Percentiles rank a stretch among this genome's conserved stretches.
Conservation (phyloP, 2,329 filamentous ascomycete genomes). For the Colletotrichum theobromicola region DNA sequence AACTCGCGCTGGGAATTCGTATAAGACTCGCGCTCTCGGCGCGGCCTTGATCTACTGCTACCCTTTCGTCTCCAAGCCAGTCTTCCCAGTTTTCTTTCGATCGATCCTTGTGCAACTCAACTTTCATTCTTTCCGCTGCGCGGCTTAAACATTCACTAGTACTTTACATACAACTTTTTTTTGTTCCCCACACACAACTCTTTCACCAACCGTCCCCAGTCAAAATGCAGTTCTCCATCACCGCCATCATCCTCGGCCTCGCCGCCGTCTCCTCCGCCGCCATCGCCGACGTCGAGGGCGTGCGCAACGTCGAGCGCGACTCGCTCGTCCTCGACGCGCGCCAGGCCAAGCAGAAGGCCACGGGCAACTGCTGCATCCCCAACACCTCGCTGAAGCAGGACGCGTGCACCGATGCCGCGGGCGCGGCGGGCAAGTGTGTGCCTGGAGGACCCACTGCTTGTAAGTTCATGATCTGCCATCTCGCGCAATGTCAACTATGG, state of each 20-base stretch:
- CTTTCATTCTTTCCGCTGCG: neutral
- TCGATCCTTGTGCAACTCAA: neutral
- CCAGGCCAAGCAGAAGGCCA: slow-evolving; percentile 37
- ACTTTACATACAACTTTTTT: neutral
- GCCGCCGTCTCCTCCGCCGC: slow-evolving; percentile 26
- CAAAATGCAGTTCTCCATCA: slow-evolving; percentile 32
- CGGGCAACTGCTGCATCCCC: slow-evolving; percentile 37
- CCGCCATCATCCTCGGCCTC: slow-evolving; percentile 27
- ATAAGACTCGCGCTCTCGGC: neutral
- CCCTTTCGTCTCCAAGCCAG: neutral
- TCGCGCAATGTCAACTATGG: neutral
- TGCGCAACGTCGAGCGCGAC: neutral
- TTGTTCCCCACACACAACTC: too few species aligned
- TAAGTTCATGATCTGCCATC: slow-evolving; percentile 20
- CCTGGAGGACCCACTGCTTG: slow-evolving; percentile 35
- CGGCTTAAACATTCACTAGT: neutral
- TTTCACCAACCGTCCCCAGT: neutral
- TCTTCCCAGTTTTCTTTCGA: neutral
- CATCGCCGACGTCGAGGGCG: slow-evolving; percentile 24
- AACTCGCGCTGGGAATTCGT: neutral
- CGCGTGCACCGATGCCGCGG: slow-evolving; percentile 32
- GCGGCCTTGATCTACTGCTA: neutral
- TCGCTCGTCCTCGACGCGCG: slow-evolving; percentile 20
- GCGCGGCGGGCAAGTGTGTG: slow-evolving; percentile 34
- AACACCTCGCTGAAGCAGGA: slow-evolving; percentile 39